Percentiles rank a stretch among this genome's conserved stretches.
Evolutionary conservation across 768 basidiomycete species (phyloP).

Genomic region (Amanita rimosa): DNA sequence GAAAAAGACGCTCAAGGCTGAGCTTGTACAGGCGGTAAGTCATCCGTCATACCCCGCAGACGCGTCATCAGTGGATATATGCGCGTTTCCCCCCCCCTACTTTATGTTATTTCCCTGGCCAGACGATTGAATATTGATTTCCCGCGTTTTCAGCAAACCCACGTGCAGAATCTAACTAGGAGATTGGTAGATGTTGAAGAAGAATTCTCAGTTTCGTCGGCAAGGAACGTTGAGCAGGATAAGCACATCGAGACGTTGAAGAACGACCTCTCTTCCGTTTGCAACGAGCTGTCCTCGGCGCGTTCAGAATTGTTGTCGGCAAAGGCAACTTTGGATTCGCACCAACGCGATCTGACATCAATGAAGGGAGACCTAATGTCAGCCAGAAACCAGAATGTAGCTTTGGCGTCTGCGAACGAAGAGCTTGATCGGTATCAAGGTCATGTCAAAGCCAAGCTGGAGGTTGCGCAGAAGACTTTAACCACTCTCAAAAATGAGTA

Average conservation of each 20-base stretch:
- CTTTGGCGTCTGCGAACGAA: background rate
- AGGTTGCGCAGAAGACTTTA: background rate
- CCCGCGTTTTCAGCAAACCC: background rate
- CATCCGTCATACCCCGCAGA: background rate
- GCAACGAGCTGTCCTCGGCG: background rate
- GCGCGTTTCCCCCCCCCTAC: background rate
- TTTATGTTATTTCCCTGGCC: background rate
- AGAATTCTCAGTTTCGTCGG: background rate
- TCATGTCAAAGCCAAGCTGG: conserved; percentile 3
- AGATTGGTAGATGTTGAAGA: background rate
- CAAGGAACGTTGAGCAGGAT: background rate
- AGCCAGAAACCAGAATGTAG: background rate
- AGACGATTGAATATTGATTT: background rate
- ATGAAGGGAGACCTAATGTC: background rate
- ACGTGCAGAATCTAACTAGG: background rate
- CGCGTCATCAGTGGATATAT: background rate
- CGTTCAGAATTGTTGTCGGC: background rate
- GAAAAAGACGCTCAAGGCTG: background rate
- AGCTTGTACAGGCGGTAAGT: conserved; percentile 2
- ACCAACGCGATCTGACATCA: background rate
- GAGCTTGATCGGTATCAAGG: conserved; percentile 2
- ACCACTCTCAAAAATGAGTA: background rate
- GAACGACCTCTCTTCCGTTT: background rate
- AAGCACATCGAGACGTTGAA: background rate
- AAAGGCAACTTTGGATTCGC: background rate